Evolutionary conservation across 139 green algal genomes (phyloP), one percentile per base, ranked within the genome.

Genomic region (Microglena sp.): DNA sequence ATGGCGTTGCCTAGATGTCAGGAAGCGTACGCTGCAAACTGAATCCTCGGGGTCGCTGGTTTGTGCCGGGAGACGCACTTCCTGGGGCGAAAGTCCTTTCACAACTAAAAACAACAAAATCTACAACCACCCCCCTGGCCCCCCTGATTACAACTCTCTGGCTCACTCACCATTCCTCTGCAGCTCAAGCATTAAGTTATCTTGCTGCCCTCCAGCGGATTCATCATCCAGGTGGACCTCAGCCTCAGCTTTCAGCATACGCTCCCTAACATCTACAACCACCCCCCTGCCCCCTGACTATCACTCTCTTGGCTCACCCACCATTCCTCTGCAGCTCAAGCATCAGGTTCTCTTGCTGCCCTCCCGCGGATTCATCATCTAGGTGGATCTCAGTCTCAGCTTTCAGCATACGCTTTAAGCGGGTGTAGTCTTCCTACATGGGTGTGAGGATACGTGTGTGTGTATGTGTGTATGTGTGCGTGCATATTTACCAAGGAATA

Each of bases 291-390:
- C n/a, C n/a, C n/a, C n/a, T n/a, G n/a, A n/a, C n/a, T n/a, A n/a
- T n/a, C n/a, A n/a, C n/a, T n/a, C n/a, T n/a, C n/a, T n/a, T n/a
- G n/a, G n/a, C n/a, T n/a, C n/a, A n/a, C n/a, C n/a, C n/a, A n/a
- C n/a, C n/a, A n/a, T n/a, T n/a, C 8, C 76, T 62, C 66, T 84
- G 56, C 7, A 96, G 62, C 56, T 75, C 74, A 33, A 89, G 76
- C 64, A 92, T 36, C 26, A 82, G 50, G 74, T 95, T 94, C 27
- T 69, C 83, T 70, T 89, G 77, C 71, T 89, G 74, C 0, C 87
- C 82, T 15, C 73, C 74, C 7, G 45, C 59, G 6, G 77, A 61
- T 45, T 89, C 82, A 58, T 91, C 82, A 29, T 74, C 62, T 64
- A 90, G 46, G 33, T 55, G 55, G 1, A 84, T 67, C 33, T 86